Base-by-base conservation (phyloP, 257 asterid species). In the Galeopsis tetrahit region DNA sequence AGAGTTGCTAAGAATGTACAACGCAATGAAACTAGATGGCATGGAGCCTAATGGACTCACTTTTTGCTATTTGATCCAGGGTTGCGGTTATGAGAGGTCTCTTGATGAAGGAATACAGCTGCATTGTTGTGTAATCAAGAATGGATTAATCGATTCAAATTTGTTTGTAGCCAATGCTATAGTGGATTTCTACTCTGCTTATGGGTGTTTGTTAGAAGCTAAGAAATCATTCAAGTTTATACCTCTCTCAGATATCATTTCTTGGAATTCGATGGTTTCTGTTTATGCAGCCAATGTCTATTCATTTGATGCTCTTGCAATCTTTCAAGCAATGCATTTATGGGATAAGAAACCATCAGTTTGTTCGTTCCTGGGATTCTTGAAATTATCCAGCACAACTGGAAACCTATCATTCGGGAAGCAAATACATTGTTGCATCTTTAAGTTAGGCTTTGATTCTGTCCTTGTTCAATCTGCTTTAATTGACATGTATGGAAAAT, bases 101-200 rank as follows among this genome's bases (percentile, higher is more conserved):
- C 63, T 82, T 21, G 85, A 79, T 1, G 80, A 73, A 39, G 96
- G 93, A 31, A 76, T 71, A 79, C 87, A 83, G 83, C 75, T 89
- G 31, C 96, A 89, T 74, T 83, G 91, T 66, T 72, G 68, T 81
- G 88, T 84, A 65, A 78, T 79, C 66, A 87, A 81, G 86, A 81
- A 66, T 4, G 96, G 91, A 53, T 69, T 83, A 78, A 71, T 73
- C 1, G 73, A 61, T 52, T 83, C 85, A 1, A 81, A 85, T 82
- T 61, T 85, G 17, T 89, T 87, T 63, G 76, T 82, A 7, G 87
- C 87, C 8, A 89, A 85, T 73, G 82, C 85, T 72, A 75, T 87
- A 69, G 93, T 85, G 59, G 93, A 89, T 74, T 83, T 89, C 35
- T 89, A 86, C 85, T 87, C 96, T 33, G 88, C 93, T 62, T 89